Conservation (phyloP, 148 eudicot species). For the Cornus controversa region DNA sequence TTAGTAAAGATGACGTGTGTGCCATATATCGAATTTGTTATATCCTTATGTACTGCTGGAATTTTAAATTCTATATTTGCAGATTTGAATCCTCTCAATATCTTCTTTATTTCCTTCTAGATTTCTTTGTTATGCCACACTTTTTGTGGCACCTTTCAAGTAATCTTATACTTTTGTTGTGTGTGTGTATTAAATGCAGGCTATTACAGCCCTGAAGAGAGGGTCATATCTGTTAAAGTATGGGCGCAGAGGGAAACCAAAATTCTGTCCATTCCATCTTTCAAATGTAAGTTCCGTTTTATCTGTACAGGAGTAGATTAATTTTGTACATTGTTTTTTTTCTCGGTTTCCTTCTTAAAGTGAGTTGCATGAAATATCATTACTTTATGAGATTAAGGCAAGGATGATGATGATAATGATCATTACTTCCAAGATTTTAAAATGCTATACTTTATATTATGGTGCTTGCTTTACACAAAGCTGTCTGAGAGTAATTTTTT, state of each 20-base stretch:
- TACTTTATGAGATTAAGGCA: too few species aligned
- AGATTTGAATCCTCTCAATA: background rate
- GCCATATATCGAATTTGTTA: background rate
- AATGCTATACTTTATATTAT: background rate
- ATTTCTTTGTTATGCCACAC: background rate
- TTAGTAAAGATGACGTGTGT: too few species aligned
- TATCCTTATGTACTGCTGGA: background rate
- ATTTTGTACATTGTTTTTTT: background rate
- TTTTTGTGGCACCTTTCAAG: background rate
- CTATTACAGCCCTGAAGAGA: slow-evolving; percentile 32
- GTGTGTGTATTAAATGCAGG: slow-evolving; percentile 18
- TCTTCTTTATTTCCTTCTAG: background rate
- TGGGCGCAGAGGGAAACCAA: slow-evolving; percentile 45
- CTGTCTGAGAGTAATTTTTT: background rate
- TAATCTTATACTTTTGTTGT: background rate
- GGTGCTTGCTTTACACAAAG: background rate
- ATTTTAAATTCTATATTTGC: background rate
- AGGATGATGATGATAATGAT: too few species aligned
- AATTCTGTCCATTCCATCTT: slow-evolving; percentile 36
- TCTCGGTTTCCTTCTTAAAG: background rate
- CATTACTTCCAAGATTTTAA: background rate
- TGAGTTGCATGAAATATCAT: background rate
- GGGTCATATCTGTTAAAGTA: slow-evolving; percentile 40
- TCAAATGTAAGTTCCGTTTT: slow-evolving; percentile 23
- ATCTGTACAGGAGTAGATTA: background rate